These are phyloP conservation scores for Paecilomyces dactylethromorphus DNA, from an alignment of 2,329 filamentous ascomycete species.

Conservation along the genomic window DNA sequence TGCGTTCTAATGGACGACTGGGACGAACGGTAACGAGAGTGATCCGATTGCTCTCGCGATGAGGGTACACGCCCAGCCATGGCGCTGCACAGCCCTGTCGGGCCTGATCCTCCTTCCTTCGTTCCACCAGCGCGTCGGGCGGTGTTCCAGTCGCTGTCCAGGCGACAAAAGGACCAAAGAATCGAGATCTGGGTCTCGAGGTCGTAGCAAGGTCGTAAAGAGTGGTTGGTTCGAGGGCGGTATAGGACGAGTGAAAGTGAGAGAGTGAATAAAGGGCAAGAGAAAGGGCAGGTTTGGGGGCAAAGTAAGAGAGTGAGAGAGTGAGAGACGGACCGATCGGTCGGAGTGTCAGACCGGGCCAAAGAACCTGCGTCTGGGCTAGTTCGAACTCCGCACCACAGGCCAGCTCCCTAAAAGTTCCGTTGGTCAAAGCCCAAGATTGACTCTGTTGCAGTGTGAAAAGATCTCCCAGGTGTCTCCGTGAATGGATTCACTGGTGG, in stretches of 20 bases:
- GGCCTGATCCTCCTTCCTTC: conserved; percentile 21
- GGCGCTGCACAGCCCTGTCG: conserved; percentile 30
- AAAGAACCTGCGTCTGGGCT: not conserved
- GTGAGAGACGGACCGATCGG: conserved; percentile 5
- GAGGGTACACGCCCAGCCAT: conserved; percentile 35
- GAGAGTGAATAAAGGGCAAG: not conserved
- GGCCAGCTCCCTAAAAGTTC: too few species aligned
- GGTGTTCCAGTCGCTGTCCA: not conserved
- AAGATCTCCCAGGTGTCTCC: too few species aligned
- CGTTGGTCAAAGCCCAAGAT: too few species aligned
- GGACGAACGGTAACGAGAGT: conserved; percentile 26
- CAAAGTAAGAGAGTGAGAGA: conserved; percentile 10
- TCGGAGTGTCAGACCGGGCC: not conserved
- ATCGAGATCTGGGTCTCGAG: not conserved
- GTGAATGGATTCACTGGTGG: too few species aligned
- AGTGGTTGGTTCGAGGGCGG: not conserved
- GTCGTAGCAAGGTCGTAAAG: not conserved
- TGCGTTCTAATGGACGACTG: conserved; percentile 17
- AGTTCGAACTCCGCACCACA: too few species aligned
- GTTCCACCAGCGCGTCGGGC: not conserved
- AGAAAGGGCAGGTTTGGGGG: conserved; percentile 2
- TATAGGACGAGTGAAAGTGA: not conserved
- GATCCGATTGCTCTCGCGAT: conserved; percentile 25
- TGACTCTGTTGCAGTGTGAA: too few species aligned
- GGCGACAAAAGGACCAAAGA: not conserved